These are phyloP conservation scores for Leccinum arenicola DNA, from an alignment of 768 basidiomycete species.

Conservation along the genomic window DNA sequence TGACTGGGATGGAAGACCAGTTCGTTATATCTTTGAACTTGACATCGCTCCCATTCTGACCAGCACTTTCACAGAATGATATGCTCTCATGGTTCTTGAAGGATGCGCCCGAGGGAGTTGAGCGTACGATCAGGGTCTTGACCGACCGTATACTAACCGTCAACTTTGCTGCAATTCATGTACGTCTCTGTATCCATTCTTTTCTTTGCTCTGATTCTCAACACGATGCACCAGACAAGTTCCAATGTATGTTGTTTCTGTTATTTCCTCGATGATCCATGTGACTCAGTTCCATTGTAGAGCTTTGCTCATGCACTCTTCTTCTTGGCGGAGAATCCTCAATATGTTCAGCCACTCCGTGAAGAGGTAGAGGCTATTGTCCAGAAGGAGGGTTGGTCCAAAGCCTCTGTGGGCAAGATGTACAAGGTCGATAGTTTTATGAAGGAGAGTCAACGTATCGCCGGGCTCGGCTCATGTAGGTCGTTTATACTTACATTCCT, in stretches of 20 bases:
- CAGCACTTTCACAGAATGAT: not conserved
- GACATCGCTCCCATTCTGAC: not conserved
- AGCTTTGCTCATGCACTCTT: not conserved
- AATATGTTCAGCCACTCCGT: not conserved
- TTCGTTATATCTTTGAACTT: not conserved
- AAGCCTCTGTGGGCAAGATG: not conserved
- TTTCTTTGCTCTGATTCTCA: not conserved
- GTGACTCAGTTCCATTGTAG: not conserved
- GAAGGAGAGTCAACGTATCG: not conserved
- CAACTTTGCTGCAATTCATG: constrained; percentile 11
- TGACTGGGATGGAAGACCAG: not conserved
- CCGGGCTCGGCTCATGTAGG: constrained; percentile 16
- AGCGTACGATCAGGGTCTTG: not conserved
- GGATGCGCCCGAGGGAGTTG: not conserved
- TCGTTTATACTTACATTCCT: not conserved
- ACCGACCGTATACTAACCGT: not conserved
- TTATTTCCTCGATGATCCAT: not conserved
- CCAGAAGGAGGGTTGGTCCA: not conserved
- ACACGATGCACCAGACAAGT: not conserved
- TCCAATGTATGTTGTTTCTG: not conserved
- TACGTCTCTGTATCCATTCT: not conserved
- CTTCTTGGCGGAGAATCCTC: not conserved
- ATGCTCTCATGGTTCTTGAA: not conserved
- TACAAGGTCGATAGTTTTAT: not conserved
- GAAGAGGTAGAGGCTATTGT: not conserved